Conservation (phyloP, 495 filamentous ascomycete species). For the Neurospora sp. region DNA sequence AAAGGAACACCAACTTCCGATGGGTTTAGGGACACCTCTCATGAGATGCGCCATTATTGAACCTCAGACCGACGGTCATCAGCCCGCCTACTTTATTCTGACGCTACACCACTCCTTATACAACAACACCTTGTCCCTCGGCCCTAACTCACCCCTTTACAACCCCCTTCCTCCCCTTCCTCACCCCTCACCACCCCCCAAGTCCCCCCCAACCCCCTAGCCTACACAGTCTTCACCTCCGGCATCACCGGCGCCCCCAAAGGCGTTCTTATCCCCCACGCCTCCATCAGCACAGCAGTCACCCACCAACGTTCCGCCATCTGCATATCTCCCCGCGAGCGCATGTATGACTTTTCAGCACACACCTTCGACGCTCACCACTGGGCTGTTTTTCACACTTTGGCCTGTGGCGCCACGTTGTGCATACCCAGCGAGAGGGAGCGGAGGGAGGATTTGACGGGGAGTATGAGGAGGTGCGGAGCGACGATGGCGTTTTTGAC, state of each 20-base stretch:
- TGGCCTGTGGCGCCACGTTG: not conserved
- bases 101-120: constrained; percentile 61
- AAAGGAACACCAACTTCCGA: constrained; percentile 28
- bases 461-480: constrained; percentile 12
- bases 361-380: constrained; percentile 52
- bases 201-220: constrained; percentile 21
- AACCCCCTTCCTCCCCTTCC: not conserved
- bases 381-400: constrained; percentile 1
- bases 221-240: constrained; percentile 50
- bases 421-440: constrained; percentile 30
- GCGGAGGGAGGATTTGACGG: constrained; percentile 18
- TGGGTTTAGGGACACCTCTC: constrained; percentile 45
- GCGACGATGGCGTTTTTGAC: constrained; percentile 25
- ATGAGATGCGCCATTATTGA: constrained; percentile 40
- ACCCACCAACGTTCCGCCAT: constrained; percentile 31
- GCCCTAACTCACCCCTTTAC: not conserved
- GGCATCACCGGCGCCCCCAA: constrained; percentile 35
- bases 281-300: constrained; percentile 24
- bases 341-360: constrained; percentile 50
- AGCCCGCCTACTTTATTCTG: constrained; percentile 42
- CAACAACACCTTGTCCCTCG: not conserved
- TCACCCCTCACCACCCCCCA: not conserved
- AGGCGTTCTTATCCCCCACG: constrained; percentile 36
- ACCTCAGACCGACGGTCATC: constrained; percentile 22
- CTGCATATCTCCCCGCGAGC: constrained; percentile 27